phyloP scores from a whole-genome alignment of 1,139 yeast genomes.

The Taphrina sp. region DNA sequence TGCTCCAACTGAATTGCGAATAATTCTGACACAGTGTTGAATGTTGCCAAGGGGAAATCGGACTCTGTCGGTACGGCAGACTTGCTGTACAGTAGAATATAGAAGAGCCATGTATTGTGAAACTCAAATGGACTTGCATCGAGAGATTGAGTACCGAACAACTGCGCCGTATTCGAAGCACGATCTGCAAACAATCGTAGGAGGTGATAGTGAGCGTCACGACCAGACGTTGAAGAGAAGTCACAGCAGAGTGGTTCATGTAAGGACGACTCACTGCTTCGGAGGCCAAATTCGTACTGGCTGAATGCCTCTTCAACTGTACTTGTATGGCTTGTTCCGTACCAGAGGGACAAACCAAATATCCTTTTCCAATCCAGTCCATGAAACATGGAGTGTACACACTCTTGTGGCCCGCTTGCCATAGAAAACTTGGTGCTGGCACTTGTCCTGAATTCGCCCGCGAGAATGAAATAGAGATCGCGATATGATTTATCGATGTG shows the following conservation, averaged over 20 bases:
- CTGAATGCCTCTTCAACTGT: conserved; percentile 47
- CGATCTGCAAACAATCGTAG: conserved; percentile 37
- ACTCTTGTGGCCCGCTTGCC: too few relatives aligned
- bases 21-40: conserved; percentile 40
- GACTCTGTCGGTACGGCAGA: too few relatives aligned
- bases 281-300: conserved; percentile 40
- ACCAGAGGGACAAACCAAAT: conserved; percentile 60
- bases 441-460: conserved; percentile 35
- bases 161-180: conserved; percentile 40
- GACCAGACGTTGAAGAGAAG: too few relatives aligned
- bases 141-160: conserved; percentile 49
- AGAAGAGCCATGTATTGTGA: conserved; percentile 31
- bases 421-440: conserved; percentile 42
- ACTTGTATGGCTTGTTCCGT: too few relatives aligned
- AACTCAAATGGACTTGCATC: conserved; percentile 41
- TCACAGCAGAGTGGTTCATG: too few relatives aligned
- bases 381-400: too few relatives aligned
- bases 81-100: too few relatives aligned
- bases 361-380: conserved; percentile 66
- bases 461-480: conserved; percentile 61
- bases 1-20: conserved; percentile 28
- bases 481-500: conserved; percentile 56
- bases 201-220: conserved; percentile 37
- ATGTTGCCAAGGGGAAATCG: conserved; percentile 60
- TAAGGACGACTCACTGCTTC: too few relatives aligned